Percentiles rank a stretch among this genome's conserved stretches.
Conservation (phyloP, 345 rosid species). For the Trapa bicornis region DNA sequence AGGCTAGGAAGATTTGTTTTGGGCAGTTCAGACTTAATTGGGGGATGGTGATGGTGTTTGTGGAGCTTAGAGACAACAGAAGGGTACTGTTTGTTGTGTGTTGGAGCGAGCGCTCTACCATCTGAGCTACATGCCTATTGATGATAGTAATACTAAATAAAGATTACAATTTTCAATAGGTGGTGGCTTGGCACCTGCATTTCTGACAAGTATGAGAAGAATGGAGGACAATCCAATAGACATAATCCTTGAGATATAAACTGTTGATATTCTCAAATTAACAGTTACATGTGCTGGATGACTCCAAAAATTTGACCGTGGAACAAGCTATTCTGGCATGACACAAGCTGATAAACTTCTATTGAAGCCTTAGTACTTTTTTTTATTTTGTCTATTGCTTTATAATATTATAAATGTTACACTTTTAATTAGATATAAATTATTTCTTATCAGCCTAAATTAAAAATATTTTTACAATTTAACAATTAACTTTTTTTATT, state of each 20-base stretch:
- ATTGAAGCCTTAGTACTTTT: not conserved
- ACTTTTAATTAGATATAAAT: too few species aligned
- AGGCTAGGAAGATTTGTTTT: not conserved
- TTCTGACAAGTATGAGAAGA: not conserved
- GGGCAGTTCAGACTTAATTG: conserved; percentile 10
- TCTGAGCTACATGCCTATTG: conserved; percentile 38
- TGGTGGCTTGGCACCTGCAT: not conserved
- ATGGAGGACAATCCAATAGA: not conserved
- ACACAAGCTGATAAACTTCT: not conserved
- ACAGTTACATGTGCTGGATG: not conserved
- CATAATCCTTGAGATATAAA: not conserved
- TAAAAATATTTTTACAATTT: too few species aligned
- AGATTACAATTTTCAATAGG: too few species aligned
- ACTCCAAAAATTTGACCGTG: not conserved
- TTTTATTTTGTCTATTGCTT: too few species aligned
- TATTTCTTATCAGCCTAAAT: too few species aligned
- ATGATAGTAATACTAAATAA: too few species aligned
- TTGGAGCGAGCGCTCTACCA: conserved; percentile 57
- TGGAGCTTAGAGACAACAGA: conserved; percentile 2
- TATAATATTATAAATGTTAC: too few species aligned
- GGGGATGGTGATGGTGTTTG: not conserved
- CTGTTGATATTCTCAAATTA: not conserved
- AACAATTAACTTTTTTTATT: too few species aligned
- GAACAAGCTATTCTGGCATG: not conserved
- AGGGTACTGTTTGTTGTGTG: conserved; percentile 12